A percentile compares a stretch with the other conserved stretches of the same genome.
These are phyloP conservation scores for Pseudogymnoascus sp. DNA, from an alignment of 2,329 filamentous ascomycete genomes.

Conservation along the genomic window DNA sequence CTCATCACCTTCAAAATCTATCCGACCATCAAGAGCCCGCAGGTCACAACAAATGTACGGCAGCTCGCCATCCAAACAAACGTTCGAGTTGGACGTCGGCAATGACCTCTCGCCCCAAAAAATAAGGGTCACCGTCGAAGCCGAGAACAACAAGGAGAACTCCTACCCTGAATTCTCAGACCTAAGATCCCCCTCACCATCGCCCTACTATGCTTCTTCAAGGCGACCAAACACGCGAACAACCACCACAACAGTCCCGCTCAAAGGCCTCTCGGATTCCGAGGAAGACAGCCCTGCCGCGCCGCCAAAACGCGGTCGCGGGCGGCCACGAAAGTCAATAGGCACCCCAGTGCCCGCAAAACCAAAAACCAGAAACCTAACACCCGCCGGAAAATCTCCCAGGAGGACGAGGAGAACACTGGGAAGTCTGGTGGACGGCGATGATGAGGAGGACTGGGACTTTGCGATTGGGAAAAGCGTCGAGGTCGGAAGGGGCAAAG, in stretches of 20 bases:
- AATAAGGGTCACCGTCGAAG: conserved; percentile 28
- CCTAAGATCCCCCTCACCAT: conserved; percentile 13
- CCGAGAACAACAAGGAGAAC: conserved; percentile 22
- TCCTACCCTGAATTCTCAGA: conserved; percentile 14
- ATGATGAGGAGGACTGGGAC: conserved; percentile 20
- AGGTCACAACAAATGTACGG: conserved; percentile 20
- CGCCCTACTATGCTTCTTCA: conserved; percentile 12
- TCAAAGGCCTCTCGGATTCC: conserved; percentile 27
- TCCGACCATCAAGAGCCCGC: conserved; percentile 17
- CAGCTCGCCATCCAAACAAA: conserved; percentile 28
- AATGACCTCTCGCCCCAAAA: conserved; percentile 28
- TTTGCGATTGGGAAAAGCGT: conserved; percentile 19
- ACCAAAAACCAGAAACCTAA: conserved; percentile 19
- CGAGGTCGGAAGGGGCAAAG: conserved; percentile 19
- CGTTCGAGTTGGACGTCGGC: conserved; percentile 28
- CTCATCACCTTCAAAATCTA: conserved; percentile 21
- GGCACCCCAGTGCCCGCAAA: conserved; percentile 29
- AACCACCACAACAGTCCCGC: conserved; percentile 25
- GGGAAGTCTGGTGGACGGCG: conserved; percentile 19
- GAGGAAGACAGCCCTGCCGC: conserved; percentile 20
- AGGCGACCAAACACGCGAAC: conserved; percentile 22
- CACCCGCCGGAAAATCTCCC: conserved; percentile 18
- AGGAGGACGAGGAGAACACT: conserved; percentile 22
- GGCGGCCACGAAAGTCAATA: conserved; percentile 35
- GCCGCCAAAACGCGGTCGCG: conserved; percentile 34